Conservation (phyloP, 148 eudicot species). For the Persicaria tinctoria region DNA sequence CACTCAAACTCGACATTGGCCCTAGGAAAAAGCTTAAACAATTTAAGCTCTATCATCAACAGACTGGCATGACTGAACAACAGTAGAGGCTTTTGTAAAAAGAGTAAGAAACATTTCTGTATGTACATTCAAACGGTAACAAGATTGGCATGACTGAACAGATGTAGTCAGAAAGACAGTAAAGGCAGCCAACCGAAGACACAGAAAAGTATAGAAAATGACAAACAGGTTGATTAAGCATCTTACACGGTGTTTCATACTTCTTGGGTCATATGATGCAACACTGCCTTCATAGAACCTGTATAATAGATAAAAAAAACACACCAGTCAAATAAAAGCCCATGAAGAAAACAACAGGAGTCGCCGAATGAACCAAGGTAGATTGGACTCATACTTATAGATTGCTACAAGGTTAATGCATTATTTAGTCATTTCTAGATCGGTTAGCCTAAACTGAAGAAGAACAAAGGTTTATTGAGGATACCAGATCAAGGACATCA, state of each 20-base stretch:
- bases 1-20: background rate
- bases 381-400: background rate
- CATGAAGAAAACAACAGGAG: background rate
- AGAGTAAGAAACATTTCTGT: background rate
- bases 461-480: background rate
- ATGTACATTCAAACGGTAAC: background rate
- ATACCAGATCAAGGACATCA: background rate
- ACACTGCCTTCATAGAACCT: conserved; percentile 64
- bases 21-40: background rate
- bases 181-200: conserved; percentile 8
- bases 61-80: background rate
- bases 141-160: background rate
- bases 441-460: background rate
- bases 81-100: too few relatives aligned
- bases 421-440: background rate
- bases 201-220: background rate
- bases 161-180: background rate
- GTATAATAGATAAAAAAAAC: conserved; percentile 14
- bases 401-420: background rate
- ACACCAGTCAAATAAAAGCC: background rate
- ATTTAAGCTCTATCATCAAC: background rate
- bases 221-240: background rate
- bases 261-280: conserved; percentile 36
- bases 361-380: background rate
- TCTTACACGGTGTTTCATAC: conserved; percentile 49